Evolutionary conservation across 2,329 filamentous ascomycete genomes (phyloP).

Genomic region (Boeremia exigua): DNA sequence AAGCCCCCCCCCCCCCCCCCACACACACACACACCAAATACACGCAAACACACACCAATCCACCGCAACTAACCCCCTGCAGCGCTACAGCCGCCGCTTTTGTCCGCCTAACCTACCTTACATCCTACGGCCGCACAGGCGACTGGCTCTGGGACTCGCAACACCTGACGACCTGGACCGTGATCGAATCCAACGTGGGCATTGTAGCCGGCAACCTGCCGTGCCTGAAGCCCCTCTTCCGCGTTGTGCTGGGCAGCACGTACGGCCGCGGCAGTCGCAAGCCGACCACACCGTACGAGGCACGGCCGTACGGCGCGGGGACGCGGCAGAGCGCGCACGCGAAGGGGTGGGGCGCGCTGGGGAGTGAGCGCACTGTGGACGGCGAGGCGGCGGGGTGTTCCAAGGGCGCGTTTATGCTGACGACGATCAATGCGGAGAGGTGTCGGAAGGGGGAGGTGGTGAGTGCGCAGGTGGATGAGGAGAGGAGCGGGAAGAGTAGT

Average conservation of each 20-base stretch:
- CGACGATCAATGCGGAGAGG: constrained; percentile 18
- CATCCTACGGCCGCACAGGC: constrained; percentile 46
- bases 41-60: too few species aligned
- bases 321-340: constrained; percentile 14
- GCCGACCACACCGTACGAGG: constrained; percentile 1
- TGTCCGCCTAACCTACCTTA: constrained; percentile 47
- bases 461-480: constrained; percentile 1
- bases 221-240: constrained; percentile 52
- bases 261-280: constrained; percentile 34
- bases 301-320: constrained; percentile 23
- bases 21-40: too few species aligned
- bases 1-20: not conserved
- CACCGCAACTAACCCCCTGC: not conserved
- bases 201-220: constrained; percentile 53
- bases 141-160: constrained; percentile 51
- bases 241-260: constrained; percentile 42
- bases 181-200: constrained; percentile 53
- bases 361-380: constrained; percentile 1
- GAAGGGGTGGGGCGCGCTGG: constrained; percentile 17
- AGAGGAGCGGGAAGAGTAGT: constrained; percentile 12
- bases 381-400: not conserved
- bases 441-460: not conserved
- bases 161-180: constrained; percentile 57
- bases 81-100: constrained; percentile 51
- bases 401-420: constrained; percentile 13